Evolutionary conservation across 352 stramenopile genomes (phyloP), one percentile per base, ranked within the genome.

Genomic region (Phytophthora capsici): DNA sequence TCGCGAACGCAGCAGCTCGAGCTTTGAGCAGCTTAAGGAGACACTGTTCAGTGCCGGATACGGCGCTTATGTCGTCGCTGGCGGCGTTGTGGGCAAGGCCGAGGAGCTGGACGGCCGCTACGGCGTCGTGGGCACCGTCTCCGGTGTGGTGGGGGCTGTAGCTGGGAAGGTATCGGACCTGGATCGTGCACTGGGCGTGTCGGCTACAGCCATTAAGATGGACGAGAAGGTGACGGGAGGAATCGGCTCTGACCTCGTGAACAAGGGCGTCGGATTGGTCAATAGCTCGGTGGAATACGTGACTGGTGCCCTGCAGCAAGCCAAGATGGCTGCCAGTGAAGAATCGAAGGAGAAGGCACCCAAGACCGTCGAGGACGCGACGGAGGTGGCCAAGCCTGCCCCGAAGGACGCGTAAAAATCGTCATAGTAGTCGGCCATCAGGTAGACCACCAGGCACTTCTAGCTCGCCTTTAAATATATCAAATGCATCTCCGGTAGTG

Each of bases 151-250:
- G 25, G 68, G 77, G 2, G 67, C 71, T 0, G 80, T 91, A 28
- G 81, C 77, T 3, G 77, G 77, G 25, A 86, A 81, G 36, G 83
- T 90, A 13, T 70, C 69, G 40, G 79, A 78, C 6, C 34, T 89
- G 23, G 80, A 91, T 65, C 77, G 76, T 53, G 75, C 80, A 32
- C 70, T 88, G 20, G 80, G 80, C 25, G 78, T 94, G 37, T 89
- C 81, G 22, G 77, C 87, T n/a, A 89, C 72, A 6, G 83, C 82
- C 19, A 66, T 79, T 37, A 81, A 82, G 40, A 67, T 94, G 47
- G 86, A 94, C 61, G 80, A 81, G 58, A 90, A 89, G 62, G 78
- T 94, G 19, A 92, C 72, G 45, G 86, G 86, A 22, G 86, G 86
- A 9, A 69, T 94, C 4, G 86, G 78, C 38, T 76, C 76, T 6